phyloP scores from a whole-genome alignment of 805 yeast genomes.

The Torulaspora quercuum region DNA sequence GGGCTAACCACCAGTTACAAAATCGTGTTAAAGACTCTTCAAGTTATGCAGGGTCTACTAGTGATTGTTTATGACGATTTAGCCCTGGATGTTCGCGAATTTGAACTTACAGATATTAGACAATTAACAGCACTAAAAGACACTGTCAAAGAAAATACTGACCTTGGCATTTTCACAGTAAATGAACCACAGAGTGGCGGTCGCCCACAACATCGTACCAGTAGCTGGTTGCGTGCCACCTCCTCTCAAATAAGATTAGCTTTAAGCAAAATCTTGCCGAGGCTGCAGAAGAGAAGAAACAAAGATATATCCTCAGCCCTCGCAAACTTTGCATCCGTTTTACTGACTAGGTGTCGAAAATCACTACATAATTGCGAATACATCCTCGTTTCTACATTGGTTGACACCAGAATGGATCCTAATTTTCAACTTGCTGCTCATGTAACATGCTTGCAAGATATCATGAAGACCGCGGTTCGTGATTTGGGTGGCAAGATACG shows the following conservation, averaged over 20 bases:
- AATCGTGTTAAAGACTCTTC: slow-evolving; percentile 35
- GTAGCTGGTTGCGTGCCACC: slow-evolving; percentile 55
- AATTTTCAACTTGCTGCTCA: slow-evolving; percentile 10
- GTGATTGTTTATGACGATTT: slow-evolving; percentile 43
- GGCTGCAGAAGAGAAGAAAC: slow-evolving; percentile 27
- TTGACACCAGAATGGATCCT: slow-evolving; percentile 16
- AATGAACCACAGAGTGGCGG: slow-evolving; percentile 12
- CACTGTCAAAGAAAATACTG: slow-evolving; percentile 15
- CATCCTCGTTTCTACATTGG: slow-evolving; percentile 18
- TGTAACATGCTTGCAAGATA: slow-evolving; percentile 4
- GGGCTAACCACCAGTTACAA: slow-evolving; percentile 39
- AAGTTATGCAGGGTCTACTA: slow-evolving; percentile 34
- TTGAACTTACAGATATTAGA: slow-evolving; percentile 20
- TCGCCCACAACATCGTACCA: slow-evolving; percentile 40
- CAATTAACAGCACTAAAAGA: slow-evolving; percentile 16
- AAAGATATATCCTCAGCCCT: slow-evolving; percentile 18
- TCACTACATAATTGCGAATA: slow-evolving; percentile 24
- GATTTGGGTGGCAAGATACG: slow-evolving; percentile 12
- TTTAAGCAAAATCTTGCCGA: slow-evolving; percentile 36
- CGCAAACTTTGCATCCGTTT: slow-evolving; percentile 14
- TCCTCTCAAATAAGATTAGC: slow-evolving; percentile 49
- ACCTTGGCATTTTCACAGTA: slow-evolving; percentile 16
- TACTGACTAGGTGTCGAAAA: slow-evolving; percentile 16
- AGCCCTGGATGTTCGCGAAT: slow-evolving; percentile 31
- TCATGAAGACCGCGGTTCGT: slow-evolving; percentile 10